These are phyloP conservation scores for Phyllosticta citribraziliensis DNA, from an alignment of 2,329 filamentous ascomycete genomes.

Conservation along the genomic window DNA sequence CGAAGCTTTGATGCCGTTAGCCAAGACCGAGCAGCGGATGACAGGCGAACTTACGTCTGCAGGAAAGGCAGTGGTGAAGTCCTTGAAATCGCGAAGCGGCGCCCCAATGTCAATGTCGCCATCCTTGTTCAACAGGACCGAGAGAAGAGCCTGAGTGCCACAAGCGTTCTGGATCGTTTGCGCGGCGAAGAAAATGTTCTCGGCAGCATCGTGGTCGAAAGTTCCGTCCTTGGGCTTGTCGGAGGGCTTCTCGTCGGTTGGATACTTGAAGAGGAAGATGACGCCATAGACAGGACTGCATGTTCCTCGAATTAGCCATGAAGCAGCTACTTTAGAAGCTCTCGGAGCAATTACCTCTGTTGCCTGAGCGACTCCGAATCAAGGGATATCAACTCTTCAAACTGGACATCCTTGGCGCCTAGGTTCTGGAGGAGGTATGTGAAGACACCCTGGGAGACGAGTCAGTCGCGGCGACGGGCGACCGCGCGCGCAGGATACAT, in stretches of 20 bases:
- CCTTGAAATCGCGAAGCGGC: slow-evolving; percentile 67
- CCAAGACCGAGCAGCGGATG: background rate
- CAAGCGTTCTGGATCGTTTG: slow-evolving; percentile 99
- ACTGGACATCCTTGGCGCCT: slow-evolving; percentile 87
- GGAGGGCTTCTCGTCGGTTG: slow-evolving; percentile 55
- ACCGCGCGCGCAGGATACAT: background rate
- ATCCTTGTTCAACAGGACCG: slow-evolving; percentile 79
- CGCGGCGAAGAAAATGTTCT: slow-evolving; percentile 81
- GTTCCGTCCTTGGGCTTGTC: slow-evolving; percentile 67
- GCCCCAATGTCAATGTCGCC: slow-evolving; percentile 61
- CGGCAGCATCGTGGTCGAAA: slow-evolving; percentile 66
- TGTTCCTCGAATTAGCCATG: slow-evolving; percentile 58
- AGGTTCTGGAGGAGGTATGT: slow-evolving; percentile 90
- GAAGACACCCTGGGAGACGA: slow-evolving; percentile 68
- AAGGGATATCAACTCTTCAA: slow-evolving; percentile 88
- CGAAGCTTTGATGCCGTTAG: slow-evolving; percentile 41
- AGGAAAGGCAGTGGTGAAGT: slow-evolving; percentile 78
- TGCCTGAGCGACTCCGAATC: slow-evolving; percentile 64
- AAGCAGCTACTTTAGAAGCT: slow-evolving; percentile 68
- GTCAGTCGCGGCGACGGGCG: background rate
- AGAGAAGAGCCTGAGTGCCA: slow-evolving; percentile 89
- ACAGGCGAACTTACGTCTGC: slow-evolving; percentile 32
- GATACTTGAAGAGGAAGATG: slow-evolving; percentile 98
- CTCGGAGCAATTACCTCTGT: slow-evolving; percentile 64
- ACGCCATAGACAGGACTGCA: slow-evolving; percentile 78